Percentiles rank a stretch among this genome's conserved stretches.
phyloP scores from a whole-genome alignment of 148 eudicot genomes.

The Camellia granthamiana region DNA sequence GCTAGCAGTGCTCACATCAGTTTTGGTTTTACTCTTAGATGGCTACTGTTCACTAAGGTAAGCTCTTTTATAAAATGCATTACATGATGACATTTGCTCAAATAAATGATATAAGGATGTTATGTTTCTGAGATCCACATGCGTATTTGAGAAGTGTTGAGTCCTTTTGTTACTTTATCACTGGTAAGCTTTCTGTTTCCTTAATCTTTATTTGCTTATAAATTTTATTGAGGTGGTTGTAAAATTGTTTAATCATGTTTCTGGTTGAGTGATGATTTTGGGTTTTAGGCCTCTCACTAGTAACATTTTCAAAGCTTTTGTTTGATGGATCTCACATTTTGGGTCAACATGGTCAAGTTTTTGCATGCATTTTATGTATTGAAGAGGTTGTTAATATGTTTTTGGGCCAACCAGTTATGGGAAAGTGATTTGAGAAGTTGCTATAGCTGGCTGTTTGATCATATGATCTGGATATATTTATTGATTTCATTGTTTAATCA shows the following conservation, averaged over 20 bases:
- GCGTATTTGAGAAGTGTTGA: neutral
- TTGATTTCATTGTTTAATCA: no score
- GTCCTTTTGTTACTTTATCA: neutral
- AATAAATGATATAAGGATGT: neutral
- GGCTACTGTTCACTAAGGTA: neutral
- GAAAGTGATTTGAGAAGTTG: neutral
- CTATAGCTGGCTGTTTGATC: neutral
- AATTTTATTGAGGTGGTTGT: neutral
- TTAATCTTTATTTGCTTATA: neutral
- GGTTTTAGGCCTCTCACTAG: neutral
- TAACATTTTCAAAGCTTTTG: neutral
- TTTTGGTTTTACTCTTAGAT: neutral
- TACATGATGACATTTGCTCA: neutral
- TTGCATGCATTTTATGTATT: neutral
- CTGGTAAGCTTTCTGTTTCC: no score
- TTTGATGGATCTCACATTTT: neutral
- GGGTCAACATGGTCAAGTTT: neutral
- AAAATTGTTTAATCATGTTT: conserved; percentile 3
- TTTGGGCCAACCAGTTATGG: neutral
- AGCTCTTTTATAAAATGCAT: neutral
- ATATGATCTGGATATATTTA: neutral
- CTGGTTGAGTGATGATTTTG: neutral
- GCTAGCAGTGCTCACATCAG: neutral
- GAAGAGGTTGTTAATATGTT: neutral
- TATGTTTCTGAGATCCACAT: neutral